phyloP scores from a whole-genome alignment of 306 rosid species.

The Hippophae tibetana region DNA sequence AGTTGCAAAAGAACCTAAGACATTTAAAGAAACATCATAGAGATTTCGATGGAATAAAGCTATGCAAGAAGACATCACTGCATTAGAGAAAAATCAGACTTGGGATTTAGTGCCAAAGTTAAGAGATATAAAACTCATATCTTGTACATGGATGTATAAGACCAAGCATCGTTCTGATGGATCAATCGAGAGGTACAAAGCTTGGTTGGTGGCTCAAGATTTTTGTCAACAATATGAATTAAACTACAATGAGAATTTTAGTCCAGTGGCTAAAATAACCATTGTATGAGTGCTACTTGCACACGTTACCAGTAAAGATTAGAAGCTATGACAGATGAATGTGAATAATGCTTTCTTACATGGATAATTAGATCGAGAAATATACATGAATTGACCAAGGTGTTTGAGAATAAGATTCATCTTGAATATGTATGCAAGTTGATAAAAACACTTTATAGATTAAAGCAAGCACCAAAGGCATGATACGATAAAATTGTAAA shows the following conservation, averaged over 20 bases:
- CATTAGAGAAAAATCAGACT: not conserved
- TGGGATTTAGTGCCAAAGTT: not conserved
- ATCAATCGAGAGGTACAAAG: slow-evolving; percentile 3
- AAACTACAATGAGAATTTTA: slow-evolving; percentile 6
- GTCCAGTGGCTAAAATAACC: slow-evolving; percentile 1
- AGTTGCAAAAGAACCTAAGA: not conserved
- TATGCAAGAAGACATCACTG: not conserved
- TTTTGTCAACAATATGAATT: slow-evolving; percentile 1
- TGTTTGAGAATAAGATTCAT: not conserved
- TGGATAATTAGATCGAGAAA: not conserved
- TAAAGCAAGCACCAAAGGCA: not conserved
- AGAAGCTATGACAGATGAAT: not conserved
- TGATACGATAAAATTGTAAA: not conserved
- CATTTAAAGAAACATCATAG: no score
- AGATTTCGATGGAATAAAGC: not conserved
- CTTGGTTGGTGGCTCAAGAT: slow-evolving; percentile 1
- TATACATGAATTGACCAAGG: not conserved
- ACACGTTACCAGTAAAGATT: not conserved
- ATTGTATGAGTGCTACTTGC: not conserved
- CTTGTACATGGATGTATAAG: not conserved
- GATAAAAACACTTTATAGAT: not conserved
- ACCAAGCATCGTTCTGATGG: not conserved
- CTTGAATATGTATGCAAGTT: not conserved
- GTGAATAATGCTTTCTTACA: not conserved
- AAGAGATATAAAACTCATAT: not conserved